Evolutionary conservation across 2,329 filamentous ascomycete species (phyloP).

Genomic region (Sporothrix curviconia): DNA sequence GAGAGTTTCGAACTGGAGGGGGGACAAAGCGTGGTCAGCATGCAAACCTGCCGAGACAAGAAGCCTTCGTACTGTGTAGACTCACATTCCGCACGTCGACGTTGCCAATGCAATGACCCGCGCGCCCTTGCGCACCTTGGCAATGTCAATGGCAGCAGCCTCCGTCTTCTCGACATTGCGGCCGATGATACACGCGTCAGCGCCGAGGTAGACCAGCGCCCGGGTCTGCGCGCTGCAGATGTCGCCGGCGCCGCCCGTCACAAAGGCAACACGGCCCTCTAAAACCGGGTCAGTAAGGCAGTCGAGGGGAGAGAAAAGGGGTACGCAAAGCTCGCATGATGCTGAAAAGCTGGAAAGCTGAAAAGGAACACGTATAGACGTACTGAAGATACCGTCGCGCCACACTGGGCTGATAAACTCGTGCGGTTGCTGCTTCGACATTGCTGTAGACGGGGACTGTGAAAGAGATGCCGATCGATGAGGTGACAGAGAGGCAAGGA

Average conservation of each 20-base stretch:
- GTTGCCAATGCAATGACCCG: constrained; percentile 79
- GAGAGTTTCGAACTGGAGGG: constrained; percentile 58
- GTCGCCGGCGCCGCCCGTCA: constrained; percentile 86
- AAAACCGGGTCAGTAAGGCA: neutral
- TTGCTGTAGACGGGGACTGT: constrained; percentile 4
- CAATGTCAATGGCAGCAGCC: constrained; percentile 71
- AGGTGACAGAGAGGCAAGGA: neutral
- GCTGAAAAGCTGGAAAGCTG: too few relatives aligned
- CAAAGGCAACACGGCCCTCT: constrained; percentile 88
- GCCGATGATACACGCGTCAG: constrained; percentile 89
- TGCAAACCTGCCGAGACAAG: too few relatives aligned
- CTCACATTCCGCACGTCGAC: constrained; percentile 74
- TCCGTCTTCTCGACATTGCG: constrained; percentile 87
- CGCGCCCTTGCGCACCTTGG: constrained; percentile 67
- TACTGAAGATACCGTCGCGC: constrained; percentile 83
- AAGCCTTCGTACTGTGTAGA: constrained; percentile 40
- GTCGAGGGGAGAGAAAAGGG: neutral
- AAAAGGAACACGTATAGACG: constrained; percentile 20
- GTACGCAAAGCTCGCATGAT: too few relatives aligned
- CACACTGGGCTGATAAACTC: constrained; percentile 78
- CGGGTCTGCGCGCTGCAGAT: constrained; percentile 94
- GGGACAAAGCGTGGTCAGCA: too few relatives aligned
- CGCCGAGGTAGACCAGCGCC: constrained; percentile 83
- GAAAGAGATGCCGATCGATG: neutral
- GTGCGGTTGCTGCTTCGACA: constrained; percentile 31